Evolutionary conservation across 495 filamentous ascomycete genomes (phyloP).

Genomic region (Hyaloscypha hepaticicola): DNA sequence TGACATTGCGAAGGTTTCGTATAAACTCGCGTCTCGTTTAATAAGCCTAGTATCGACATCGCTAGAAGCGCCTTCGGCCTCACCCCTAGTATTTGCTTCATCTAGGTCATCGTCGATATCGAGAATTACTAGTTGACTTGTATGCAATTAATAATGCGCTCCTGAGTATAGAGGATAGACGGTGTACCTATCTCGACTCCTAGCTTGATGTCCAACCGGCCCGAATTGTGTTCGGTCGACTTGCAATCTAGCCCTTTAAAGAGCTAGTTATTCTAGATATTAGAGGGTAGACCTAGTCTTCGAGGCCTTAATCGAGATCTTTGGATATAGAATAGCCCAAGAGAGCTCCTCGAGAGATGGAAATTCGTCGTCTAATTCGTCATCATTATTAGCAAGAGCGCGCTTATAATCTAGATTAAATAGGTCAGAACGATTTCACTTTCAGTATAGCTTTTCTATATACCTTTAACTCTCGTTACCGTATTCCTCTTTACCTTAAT

Average conservation of each 20-base stretch:
- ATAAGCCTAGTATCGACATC: conserved; percentile 15
- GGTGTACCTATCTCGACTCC: conserved; percentile 17
- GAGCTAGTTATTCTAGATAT: conserved; percentile 26
- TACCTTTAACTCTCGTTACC: conserved; percentile 21
- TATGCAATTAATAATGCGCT: conserved; percentile 12
- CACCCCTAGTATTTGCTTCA: conserved; percentile 15
- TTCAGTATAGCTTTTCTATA: no score
- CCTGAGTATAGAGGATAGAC: conserved; percentile 9
- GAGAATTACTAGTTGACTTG: conserved; percentile 21
- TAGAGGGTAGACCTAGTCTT: conserved; percentile 21
- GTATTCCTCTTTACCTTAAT: conserved; percentile 8
- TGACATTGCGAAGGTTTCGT: conserved; percentile 18
- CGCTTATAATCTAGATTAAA: conserved; percentile 14
- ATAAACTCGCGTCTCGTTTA: conserved; percentile 13
- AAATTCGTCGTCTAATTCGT: conserved; percentile 25
- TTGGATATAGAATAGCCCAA: conserved; percentile 11
- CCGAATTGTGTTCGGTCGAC: no score
- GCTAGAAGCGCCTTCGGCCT: conserved; percentile 17
- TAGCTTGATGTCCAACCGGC: conserved; percentile 8
- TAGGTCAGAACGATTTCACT: no score
- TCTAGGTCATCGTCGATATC: conserved; percentile 11
- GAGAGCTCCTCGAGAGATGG: conserved; percentile 25
- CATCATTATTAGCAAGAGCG: conserved; percentile 23
- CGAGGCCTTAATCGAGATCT: conserved; percentile 20
- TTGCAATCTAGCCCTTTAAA: conserved; percentile 20